These are phyloP conservation scores for Didymella segeticola DNA, from an alignment of 2,329 filamentous ascomycete genomes.

Conservation along the genomic window DNA sequence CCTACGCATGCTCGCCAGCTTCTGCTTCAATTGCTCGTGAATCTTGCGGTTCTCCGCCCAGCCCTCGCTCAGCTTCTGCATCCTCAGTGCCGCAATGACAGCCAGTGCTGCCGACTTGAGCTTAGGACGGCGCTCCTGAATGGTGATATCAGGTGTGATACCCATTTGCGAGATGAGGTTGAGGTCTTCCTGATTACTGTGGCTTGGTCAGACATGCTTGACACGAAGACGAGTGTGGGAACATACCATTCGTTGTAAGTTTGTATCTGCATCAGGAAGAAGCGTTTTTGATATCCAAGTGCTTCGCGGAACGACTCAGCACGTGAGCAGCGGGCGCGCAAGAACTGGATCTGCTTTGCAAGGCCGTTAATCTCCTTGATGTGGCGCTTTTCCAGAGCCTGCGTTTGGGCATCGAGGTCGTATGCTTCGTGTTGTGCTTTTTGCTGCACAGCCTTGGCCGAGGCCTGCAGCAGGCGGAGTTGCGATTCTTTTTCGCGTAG, in stretches of 20 bases:
- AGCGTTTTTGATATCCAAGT: conserved; percentile 85
- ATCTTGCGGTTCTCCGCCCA: conserved; percentile 61
- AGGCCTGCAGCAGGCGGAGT: conserved; percentile 35
- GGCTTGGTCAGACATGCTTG: conserved; percentile 23
- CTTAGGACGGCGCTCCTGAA: conserved; percentile 53
- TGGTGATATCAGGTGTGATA: conserved; percentile 60
- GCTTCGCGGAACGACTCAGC: conserved; percentile 82
- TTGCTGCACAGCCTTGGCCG: conserved; percentile 37
- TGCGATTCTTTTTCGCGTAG: conserved; percentile 38
- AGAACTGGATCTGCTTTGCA: conserved; percentile 87
- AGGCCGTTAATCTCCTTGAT: conserved; percentile 80
- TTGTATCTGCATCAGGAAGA: conserved; percentile 78
- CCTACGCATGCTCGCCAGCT: conserved; percentile 54
- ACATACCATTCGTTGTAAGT: conserved; percentile 91
- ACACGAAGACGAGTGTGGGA: not conserved
- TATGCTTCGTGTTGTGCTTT: conserved; percentile 40
- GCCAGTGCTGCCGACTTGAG: conserved; percentile 58
- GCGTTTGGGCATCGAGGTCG: conserved; percentile 55
- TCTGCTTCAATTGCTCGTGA: conserved; percentile 54
- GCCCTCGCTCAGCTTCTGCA: conserved; percentile 56
- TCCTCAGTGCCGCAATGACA: conserved; percentile 59
- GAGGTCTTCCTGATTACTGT: conserved; percentile 90
- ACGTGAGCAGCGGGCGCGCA: conserved; percentile 79
- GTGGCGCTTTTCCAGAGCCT: conserved; percentile 73
- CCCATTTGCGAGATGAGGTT: conserved; percentile 85